phyloP scores from a whole-genome alignment of 1,284 basidiomycete genomes.

The Cryptococcus sp. region DNA sequence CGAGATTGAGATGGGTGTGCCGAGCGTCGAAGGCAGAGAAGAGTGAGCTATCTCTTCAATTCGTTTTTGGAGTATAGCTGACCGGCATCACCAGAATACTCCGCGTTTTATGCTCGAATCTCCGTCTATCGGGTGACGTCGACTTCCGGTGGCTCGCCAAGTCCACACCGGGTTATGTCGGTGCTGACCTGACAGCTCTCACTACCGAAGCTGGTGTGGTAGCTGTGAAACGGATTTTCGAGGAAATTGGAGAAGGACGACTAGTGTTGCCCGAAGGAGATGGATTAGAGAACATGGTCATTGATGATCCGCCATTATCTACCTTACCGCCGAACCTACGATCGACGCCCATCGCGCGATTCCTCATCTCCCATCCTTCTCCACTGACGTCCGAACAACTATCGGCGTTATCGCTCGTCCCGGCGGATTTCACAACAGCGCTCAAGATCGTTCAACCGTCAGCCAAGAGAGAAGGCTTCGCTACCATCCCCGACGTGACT shows the following conservation, averaged over 20 bases:
- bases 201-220: constrained; percentile 93
- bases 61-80: constrained; percentile 1
- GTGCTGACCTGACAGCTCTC: constrained; percentile 87
- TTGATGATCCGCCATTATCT: constrained; percentile 40
- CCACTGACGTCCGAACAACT: constrained; percentile 78
- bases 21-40: constrained; percentile 83
- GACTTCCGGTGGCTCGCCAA: constrained; percentile 67
- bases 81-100: constrained; percentile 64
- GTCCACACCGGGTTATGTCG: constrained; percentile 94
- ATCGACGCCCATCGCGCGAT: constrained; percentile 77
- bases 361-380: constrained; percentile 79
- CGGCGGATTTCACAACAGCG: constrained; percentile 75
- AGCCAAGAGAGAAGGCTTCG: constrained; percentile 95
- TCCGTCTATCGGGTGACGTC: constrained; percentile 41
- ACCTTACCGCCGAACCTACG: constrained; percentile 53
- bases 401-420: constrained; percentile 74
- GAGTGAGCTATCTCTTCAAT: constrained; percentile 63
- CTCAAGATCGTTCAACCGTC: constrained; percentile 88
- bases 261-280: constrained; percentile 55
- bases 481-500: constrained; percentile 91
- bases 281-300: constrained; percentile 30
- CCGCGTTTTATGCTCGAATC: constrained; percentile 58
- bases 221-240: constrained; percentile 94
- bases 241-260: constrained; percentile 71
- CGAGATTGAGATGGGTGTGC: constrained; percentile 96